Conservation (phyloP, 2,329 filamentous ascomycete genomes). For the Talaromyces rugulosus region DNA sequence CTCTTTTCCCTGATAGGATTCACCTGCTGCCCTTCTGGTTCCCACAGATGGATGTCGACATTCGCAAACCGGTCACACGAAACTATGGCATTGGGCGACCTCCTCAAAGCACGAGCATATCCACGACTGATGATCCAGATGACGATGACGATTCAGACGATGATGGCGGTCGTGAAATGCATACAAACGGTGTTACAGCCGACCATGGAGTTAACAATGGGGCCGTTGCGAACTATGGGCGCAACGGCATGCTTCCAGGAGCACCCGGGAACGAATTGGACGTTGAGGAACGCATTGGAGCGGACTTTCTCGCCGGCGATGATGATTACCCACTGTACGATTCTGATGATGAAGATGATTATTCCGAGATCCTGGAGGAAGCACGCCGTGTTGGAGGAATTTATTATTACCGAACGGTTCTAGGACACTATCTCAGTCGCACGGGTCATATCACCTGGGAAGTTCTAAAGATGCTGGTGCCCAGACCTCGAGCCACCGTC, state of each 20-base stretch:
- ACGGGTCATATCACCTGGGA: constrained; percentile 42
- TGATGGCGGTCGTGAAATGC: constrained; percentile 38
- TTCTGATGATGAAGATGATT: constrained; percentile 77
- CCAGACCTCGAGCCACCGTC: constrained; percentile 46
- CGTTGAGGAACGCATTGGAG: constrained; percentile 76
- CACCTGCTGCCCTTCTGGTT: constrained; percentile 93
- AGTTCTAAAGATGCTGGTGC: constrained; percentile 50
- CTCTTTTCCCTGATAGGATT: constrained; percentile 80
- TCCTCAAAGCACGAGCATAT: constrained; percentile 67
- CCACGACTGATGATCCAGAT: constrained; percentile 73
- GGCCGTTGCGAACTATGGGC: constrained; percentile 1
- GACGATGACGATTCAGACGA: constrained; percentile 67
- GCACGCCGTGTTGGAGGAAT: constrained; percentile 72
- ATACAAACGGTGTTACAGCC: constrained; percentile 6
- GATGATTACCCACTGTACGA: constrained; percentile 87
- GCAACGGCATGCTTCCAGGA: constrained; percentile 44
- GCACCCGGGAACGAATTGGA: constrained; percentile 55
- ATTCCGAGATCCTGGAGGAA: constrained; percentile 70
- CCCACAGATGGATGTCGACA: constrained; percentile 97
- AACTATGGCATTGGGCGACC: constrained; percentile 86
- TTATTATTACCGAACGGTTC: constrained; percentile 64
- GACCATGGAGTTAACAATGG: neutral
- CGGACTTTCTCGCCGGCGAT: constrained; percentile 52
- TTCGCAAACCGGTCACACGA: constrained; percentile 84
- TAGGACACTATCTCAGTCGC: constrained; percentile 49